A percentile compares a stretch with the other conserved stretches of the same genome.
phyloP scores from a whole-genome alignment of 164 flowering plant species.

The Amborella trichopoda region DNA sequence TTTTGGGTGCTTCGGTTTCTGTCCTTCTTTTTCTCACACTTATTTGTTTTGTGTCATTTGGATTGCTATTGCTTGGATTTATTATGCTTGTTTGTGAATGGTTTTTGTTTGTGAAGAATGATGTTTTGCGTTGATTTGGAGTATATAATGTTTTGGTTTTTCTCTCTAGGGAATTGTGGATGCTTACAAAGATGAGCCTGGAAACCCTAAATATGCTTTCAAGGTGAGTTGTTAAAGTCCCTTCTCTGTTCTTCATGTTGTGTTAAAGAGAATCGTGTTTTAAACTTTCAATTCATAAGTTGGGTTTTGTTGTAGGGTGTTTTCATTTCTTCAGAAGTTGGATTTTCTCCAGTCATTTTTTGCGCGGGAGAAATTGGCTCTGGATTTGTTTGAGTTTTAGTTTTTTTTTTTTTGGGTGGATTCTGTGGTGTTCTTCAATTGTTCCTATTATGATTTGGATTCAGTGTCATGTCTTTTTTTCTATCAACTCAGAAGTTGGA shows the following conservation, averaged over 20 bases:
- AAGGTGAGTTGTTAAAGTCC: conserved; percentile 40
- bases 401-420: no score
- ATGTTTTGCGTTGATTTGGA: background rate
- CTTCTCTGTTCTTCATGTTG: background rate
- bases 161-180: conserved; percentile 70
- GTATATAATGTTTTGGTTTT: background rate
- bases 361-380: no score
- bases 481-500: no score
- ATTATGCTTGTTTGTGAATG: no score
- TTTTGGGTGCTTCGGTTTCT: no score
- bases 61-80: no score
- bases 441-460: no score
- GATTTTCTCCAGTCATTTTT: no score
- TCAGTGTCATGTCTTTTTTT: no score
- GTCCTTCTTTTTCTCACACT: background rate
- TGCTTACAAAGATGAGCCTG: conserved; percentile 83
- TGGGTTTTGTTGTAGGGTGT: background rate
- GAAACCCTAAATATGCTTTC: conserved; percentile 82
- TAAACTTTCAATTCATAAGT: background rate
- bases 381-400: no score
- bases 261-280: background rate
- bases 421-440: no score
- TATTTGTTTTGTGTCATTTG: background rate
- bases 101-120: background rate
- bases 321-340: conserved; percentile 1